Evolutionary conservation across 257 asterid genomes (phyloP).

Genomic region (Solanum acaule): DNA sequence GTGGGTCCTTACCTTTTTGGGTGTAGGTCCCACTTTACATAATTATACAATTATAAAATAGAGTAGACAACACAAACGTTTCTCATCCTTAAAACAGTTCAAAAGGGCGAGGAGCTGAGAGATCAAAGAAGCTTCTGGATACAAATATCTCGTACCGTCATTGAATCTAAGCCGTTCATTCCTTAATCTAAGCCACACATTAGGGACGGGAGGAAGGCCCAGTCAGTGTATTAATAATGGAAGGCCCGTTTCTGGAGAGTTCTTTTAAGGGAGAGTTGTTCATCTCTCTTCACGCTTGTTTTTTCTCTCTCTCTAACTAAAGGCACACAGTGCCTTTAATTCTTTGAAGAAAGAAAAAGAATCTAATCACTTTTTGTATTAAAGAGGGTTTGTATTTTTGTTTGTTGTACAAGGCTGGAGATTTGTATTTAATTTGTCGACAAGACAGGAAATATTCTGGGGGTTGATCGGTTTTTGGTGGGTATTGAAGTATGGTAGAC

Average conservation of each 20-base stretch:
- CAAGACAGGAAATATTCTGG: conserved; percentile 7
- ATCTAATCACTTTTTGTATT: background rate
- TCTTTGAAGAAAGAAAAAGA: background rate
- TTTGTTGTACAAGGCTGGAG: no score
- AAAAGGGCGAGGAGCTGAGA: background rate
- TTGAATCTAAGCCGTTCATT: conserved; percentile 29
- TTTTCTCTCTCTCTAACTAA: background rate
- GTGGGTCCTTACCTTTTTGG: background rate
- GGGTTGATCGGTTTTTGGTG: background rate
- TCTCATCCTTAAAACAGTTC: background rate
- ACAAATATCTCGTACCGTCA: conserved; percentile 22
- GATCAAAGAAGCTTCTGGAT: conserved; percentile 38
- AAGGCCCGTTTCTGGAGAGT: conserved; percentile 42
- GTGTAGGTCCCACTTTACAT: background rate
- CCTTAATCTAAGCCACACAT: background rate
- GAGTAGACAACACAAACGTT: background rate
- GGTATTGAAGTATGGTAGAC: no score
- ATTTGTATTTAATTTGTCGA: conserved; percentile 34
- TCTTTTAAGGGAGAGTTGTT: conserved; percentile 16
- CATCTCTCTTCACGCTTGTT: background rate
- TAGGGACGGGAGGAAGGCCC: background rate
- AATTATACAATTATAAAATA: no score
- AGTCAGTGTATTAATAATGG: conserved; percentile 10
- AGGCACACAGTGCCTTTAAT: conserved; percentile 16
- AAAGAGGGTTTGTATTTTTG: no score